Conservation (phyloP, 2,329 filamentous ascomycete species). For the Stromatinia cepivora region DNA sequence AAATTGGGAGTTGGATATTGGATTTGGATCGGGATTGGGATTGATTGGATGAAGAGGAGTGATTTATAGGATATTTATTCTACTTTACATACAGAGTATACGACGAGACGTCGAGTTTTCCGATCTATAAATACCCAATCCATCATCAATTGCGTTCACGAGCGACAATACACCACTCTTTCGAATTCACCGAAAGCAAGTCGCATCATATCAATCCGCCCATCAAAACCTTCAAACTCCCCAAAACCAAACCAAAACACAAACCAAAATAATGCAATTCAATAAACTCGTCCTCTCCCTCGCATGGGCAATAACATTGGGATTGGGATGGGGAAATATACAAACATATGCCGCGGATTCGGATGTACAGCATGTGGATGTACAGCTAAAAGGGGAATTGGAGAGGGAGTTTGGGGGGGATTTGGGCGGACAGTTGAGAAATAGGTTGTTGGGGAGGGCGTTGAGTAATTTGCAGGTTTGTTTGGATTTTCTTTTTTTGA, state of each 20-base stretch:
- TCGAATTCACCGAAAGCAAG: neutral
- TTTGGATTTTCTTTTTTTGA: neutral
- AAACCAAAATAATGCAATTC: neutral
- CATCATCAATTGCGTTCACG: too few species aligned
- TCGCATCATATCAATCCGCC: too few species aligned
- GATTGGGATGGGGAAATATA: too few species aligned
- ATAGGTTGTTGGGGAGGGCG: conserved; percentile 6
- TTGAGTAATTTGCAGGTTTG: conserved; percentile 21
- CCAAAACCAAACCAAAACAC: neutral
- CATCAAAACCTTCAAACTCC: too few species aligned
- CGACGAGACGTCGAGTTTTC: too few species aligned
- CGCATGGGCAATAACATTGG: too few species aligned
- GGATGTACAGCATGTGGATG: neutral
- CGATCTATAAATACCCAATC: too few species aligned
- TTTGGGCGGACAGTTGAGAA: conserved; percentile 3
- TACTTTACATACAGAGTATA: too few species aligned
- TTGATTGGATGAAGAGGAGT: neutral
- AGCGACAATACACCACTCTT: too few species aligned
- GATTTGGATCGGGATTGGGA: neutral
- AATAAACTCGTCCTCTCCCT: too few species aligned
- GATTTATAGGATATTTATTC: too few species aligned
- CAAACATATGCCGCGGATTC: too few species aligned
- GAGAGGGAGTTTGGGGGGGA: neutral
- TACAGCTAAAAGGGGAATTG: neutral
- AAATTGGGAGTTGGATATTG: neutral